Percentiles rank a stretch among this genome's conserved stretches.
phyloP scores from a whole-genome alignment of 23 red algal species.

The Gracilaria gracilis region DNA sequence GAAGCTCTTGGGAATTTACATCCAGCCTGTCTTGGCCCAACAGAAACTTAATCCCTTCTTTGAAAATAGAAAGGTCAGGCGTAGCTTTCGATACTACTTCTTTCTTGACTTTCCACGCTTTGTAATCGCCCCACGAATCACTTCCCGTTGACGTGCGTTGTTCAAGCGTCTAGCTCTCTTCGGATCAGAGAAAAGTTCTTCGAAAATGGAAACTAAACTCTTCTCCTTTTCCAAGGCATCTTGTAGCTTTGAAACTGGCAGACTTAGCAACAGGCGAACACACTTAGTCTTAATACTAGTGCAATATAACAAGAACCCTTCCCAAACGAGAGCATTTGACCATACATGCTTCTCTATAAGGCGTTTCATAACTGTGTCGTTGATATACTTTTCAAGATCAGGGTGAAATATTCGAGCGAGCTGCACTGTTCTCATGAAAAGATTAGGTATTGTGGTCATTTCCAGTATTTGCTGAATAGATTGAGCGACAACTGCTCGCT shows the following conservation, averaged over 20 bases:
- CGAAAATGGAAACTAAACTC: constrained; percentile 43
- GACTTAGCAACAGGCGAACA: constrained; percentile 51
- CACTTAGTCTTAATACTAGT: constrained; percentile 29
- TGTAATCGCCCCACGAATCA: constrained; percentile 27
- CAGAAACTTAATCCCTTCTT: not conserved
- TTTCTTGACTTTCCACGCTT: constrained; percentile 13
- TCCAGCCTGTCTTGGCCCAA: not conserved
- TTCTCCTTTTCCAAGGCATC: constrained; percentile 58
- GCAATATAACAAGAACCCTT: constrained; percentile 73
- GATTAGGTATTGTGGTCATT: constrained; percentile 65
- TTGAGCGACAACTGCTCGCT: constrained; percentile 71
- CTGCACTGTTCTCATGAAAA: constrained; percentile 80
- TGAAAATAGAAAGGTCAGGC: not conserved
- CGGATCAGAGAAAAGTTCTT: constrained; percentile 31
- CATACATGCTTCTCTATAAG: constrained; percentile 79
- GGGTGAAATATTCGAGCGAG: constrained; percentile 67
- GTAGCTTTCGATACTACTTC: not conserved
- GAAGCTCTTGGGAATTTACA: not conserved
- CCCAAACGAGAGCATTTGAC: constrained; percentile 65
- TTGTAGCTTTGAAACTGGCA: constrained; percentile 58
- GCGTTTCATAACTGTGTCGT: constrained; percentile 67
- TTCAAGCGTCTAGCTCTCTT: constrained; percentile 22
- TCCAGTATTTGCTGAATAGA: constrained; percentile 72
- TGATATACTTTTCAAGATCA: constrained; percentile 75
- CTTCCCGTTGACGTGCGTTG: constrained; percentile 25